Evolutionary conservation across 495 filamentous ascomycete species (phyloP).

Genomic region (Tetracladium marchalianum): DNA sequence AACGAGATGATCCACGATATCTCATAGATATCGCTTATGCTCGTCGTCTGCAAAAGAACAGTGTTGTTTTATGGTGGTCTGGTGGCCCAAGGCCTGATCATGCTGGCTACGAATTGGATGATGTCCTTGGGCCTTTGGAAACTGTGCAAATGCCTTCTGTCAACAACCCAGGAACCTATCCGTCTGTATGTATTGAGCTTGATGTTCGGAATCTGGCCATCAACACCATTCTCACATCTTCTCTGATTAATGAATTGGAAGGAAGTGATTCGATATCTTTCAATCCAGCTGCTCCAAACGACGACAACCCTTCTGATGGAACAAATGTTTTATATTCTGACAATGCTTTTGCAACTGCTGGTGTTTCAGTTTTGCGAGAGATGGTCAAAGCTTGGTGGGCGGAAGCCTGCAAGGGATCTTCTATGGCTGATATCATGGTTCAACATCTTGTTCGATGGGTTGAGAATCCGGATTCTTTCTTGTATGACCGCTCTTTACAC

Average conservation of each 20-base stretch:
- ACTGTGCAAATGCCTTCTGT: conserved; percentile 89
- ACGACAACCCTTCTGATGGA: conserved; percentile 44
- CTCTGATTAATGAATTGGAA: conserved; percentile 95
- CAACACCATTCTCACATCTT: conserved; percentile 94
- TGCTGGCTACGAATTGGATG: conserved; percentile 91
- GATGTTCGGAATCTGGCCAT: conserved; percentile 91
- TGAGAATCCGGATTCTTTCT: conserved; percentile 78
- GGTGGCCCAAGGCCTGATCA: conserved; percentile 78
- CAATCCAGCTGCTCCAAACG: conserved; percentile 63
- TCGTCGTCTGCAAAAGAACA: conserved; percentile 77
- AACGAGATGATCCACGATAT: conserved; percentile 86
- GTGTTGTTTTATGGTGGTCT: conserved; percentile 98
- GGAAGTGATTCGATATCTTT: conserved; percentile 72
- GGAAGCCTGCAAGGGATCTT: conserved; percentile 82
- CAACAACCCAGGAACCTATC: conserved; percentile 86
- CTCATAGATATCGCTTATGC: conserved; percentile 96
- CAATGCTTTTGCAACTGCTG: conserved; percentile 85
- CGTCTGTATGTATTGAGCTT: conserved; percentile 93
- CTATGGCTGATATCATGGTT: conserved; percentile 96
- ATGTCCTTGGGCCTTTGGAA: conserved; percentile 74
- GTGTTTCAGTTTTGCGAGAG: conserved; percentile 79
- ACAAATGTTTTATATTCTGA: conserved; percentile 73
- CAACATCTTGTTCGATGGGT: conserved; percentile 97
- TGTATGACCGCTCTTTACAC: conserved; percentile 92
- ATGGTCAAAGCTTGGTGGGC: conserved; percentile 99